phyloP scores from a whole-genome alignment of 176 grass and related monocot genomes.

The Miscanthus lutarioriparius region DNA sequence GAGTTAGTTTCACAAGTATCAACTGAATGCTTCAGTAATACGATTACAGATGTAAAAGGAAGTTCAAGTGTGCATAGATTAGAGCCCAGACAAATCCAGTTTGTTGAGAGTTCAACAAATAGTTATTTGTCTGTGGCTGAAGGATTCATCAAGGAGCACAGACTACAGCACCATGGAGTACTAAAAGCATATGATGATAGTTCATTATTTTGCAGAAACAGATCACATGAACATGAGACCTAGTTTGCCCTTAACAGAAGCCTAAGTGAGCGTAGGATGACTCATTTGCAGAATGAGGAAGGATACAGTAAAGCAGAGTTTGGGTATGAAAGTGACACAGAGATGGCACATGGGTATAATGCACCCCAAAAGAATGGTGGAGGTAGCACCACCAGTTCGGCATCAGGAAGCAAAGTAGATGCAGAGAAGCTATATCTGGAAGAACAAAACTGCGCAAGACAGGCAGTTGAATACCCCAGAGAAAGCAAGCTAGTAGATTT shows the following conservation, averaged over 20 bases:
- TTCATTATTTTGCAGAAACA: constrained; percentile 45
- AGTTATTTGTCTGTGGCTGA: constrained; percentile 58
- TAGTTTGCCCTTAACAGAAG: constrained; percentile 49
- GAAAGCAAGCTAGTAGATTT: constrained; percentile 43
- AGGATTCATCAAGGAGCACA: constrained; percentile 65
- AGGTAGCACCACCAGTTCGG: constrained; percentile 50
- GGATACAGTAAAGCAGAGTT: constrained; percentile 41
- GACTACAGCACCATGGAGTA: constrained; percentile 39
- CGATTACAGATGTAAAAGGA: constrained; percentile 43
- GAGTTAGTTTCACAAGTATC: constrained; percentile 73
- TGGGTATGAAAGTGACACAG: constrained; percentile 34
- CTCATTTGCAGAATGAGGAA: constrained; percentile 34
- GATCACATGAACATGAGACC: constrained; percentile 30
- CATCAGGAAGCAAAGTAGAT: constrained; percentile 51
- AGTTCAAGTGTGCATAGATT: constrained; percentile 51
- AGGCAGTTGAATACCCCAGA: constrained; percentile 36
- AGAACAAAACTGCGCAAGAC: constrained; percentile 45
- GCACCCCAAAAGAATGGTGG: constrained; percentile 46
- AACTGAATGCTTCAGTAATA: constrained; percentile 67
- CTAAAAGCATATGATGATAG: constrained; percentile 53
- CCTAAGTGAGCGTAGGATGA: constrained; percentile 40
- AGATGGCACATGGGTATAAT: constrained; percentile 35
- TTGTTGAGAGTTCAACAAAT: constrained; percentile 61
- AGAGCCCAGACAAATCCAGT: constrained; percentile 54
- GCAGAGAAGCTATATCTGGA: constrained; percentile 44